Conservation (phyloP, 2,329 filamentous ascomycete species). For the Xylariales sp. region DNA sequence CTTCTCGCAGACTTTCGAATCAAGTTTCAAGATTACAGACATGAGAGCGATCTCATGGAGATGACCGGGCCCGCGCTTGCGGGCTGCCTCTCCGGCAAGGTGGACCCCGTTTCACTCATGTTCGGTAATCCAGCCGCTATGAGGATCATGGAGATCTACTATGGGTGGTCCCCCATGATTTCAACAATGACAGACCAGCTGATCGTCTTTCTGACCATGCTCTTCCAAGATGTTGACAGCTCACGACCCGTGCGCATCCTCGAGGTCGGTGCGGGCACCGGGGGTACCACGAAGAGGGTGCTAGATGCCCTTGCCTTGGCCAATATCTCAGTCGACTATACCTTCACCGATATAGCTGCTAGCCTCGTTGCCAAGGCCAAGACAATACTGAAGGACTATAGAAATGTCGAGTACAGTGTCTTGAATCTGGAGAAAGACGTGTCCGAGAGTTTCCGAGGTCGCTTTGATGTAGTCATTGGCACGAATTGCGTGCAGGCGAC, state of each 20-base stretch:
- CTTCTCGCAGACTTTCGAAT: background rate
- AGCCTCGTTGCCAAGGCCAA: slow-evolving; percentile 25
- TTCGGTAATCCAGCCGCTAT: slow-evolving; percentile 25
- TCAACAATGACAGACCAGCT: slow-evolving; percentile 18
- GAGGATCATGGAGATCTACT: slow-evolving; percentile 30
- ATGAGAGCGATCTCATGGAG: slow-evolving; percentile 27
- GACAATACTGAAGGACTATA: slow-evolving; percentile 17
- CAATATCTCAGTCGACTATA: slow-evolving; percentile 30
- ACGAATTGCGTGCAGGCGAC: slow-evolving; percentile 35
- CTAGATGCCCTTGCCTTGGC: slow-evolving; percentile 19
- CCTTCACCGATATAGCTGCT: slow-evolving; percentile 37
- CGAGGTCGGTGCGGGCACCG: slow-evolving; percentile 39
- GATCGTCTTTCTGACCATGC: slow-evolving; percentile 12
- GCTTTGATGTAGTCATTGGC: slow-evolving; percentile 28
- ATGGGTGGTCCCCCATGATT: slow-evolving; percentile 26
- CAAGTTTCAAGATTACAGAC: slow-evolving; percentile 19
- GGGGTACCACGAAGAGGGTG: slow-evolving; percentile 33
- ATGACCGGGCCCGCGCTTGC: slow-evolving; percentile 30
- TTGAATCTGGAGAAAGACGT: slow-evolving; percentile 27
- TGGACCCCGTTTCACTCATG: slow-evolving; percentile 32
- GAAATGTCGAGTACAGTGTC: slow-evolving; percentile 20
- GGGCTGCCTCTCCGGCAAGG: slow-evolving; percentile 30
- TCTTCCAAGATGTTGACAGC: background rate
- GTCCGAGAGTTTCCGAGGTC: slow-evolving; percentile 8
- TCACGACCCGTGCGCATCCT: slow-evolving; percentile 30